Percentiles rank a stretch among this genome's conserved stretches.
Conservation (phyloP, 345 rosid genomes). For the Eucalyptus erythrocorys region DNA sequence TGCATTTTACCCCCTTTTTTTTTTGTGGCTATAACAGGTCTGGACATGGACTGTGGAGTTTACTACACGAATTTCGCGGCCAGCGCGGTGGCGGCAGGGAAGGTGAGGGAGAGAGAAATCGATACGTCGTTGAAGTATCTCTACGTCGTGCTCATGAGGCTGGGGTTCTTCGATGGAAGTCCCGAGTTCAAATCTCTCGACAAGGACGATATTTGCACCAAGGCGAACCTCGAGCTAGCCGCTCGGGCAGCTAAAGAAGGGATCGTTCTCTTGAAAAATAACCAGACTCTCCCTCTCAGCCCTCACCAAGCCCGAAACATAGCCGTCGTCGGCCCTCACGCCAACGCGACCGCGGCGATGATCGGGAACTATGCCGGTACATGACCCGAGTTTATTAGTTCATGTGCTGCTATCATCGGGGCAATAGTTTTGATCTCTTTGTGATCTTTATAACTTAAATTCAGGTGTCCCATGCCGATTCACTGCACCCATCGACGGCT, state of each 20-base stretch:
- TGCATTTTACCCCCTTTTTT: neutral
- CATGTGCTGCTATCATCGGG: neutral
- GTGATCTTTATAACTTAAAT: neutral
- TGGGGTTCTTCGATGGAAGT: constrained; percentile 50
- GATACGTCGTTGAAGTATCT: constrained; percentile 16
- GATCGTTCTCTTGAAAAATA: constrained; percentile 44
- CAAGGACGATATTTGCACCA: constrained; percentile 16
- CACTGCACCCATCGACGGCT: constrained; percentile 31
- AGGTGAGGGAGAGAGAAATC: constrained; percentile 15
- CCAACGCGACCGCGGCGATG: constrained; percentile 38
- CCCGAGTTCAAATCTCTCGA: constrained; percentile 22
- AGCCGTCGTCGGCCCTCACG: constrained; percentile 44
- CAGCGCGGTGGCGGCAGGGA: constrained; percentile 28
- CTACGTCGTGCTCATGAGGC: constrained; percentile 43
- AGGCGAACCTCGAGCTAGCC: constrained; percentile 28
- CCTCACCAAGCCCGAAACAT: neutral
- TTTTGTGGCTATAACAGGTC: neutral
- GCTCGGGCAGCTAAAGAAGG: constrained; percentile 45
- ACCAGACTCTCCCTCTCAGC: constrained; percentile 18
- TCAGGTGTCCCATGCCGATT: constrained; percentile 37
- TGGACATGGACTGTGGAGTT: constrained; percentile 65
- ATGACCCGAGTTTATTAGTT: neutral
- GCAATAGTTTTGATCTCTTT: neutral
- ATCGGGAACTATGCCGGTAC: constrained; percentile 54
- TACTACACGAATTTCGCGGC: constrained; percentile 13